phyloP scores from a whole-genome alignment of 352 stramenopile species.

The Saprolegnia parasitica region DNA sequence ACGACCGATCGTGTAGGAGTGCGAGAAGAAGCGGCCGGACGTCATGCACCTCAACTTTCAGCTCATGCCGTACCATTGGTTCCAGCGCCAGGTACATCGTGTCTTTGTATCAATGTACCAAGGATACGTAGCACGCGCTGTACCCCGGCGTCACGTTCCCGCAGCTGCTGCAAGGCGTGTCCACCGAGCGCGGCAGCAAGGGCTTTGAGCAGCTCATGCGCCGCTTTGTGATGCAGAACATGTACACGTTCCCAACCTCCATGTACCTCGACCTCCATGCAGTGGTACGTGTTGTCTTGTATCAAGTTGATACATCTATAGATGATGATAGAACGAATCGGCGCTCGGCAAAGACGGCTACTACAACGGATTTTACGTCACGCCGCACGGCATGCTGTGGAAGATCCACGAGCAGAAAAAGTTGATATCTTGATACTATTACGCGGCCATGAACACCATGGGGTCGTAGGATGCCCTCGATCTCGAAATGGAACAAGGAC shows the following conservation, averaged over 20 bases:
- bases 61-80: constrained; percentile 84
- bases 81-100: constrained; percentile 35
- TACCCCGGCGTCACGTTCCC: constrained; percentile 42
- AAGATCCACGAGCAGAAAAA: constrained; percentile 33
- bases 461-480: constrained; percentile 28
- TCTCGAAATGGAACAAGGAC: constrained; percentile 25
- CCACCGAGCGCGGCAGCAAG: constrained; percentile 36
- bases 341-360: constrained; percentile 38
- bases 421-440: constrained; percentile 17
- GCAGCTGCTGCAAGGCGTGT: constrained; percentile 35
- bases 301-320: background rate
- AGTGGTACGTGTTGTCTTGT: constrained; percentile 34
- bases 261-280: constrained; percentile 59
- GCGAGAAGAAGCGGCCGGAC: constrained; percentile 49
- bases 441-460: constrained; percentile 28
- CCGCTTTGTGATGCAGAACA: constrained; percentile 43
- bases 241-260: constrained; percentile 26
- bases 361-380: constrained; percentile 41
- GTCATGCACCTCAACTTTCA: constrained; percentile 69
- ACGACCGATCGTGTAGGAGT: constrained; percentile 33
- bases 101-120: too few species aligned
- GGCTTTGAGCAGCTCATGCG: constrained; percentile 44
- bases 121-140: constrained; percentile 32
- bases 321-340: constrained; percentile 38
- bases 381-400: constrained; percentile 46